phyloP scores from a whole-genome alignment of 306 rosid genomes.

The Gleditsia sinensis region DNA sequence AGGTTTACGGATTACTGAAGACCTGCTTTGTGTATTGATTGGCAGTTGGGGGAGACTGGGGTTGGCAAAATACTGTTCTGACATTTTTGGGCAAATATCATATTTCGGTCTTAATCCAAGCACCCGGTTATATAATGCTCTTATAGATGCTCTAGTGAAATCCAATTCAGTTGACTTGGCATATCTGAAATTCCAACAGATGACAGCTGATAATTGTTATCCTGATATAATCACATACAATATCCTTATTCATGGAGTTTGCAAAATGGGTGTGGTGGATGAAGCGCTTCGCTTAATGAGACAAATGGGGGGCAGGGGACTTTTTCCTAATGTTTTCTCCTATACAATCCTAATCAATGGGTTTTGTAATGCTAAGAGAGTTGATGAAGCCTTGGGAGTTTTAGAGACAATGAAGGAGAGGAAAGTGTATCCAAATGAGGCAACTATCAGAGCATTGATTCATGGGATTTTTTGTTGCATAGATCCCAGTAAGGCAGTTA shows the following conservation, averaged over 20 bases:
- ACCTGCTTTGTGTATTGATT: constrained; percentile 62
- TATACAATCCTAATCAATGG: constrained; percentile 81
- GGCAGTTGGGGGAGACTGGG: constrained; percentile 93
- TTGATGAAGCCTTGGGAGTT: constrained; percentile 67
- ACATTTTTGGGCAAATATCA: constrained; percentile 69
- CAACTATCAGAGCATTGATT: constrained; percentile 74
- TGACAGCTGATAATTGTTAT: constrained; percentile 62
- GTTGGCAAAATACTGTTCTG: constrained; percentile 67
- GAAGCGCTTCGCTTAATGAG: constrained; percentile 79
- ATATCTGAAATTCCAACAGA: constrained; percentile 79
- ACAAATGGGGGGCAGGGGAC: constrained; percentile 75
- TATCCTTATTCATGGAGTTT: constrained; percentile 80
- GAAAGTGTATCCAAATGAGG: constrained; percentile 65
- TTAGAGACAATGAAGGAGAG: constrained; percentile 71
- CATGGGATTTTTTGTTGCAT: constrained; percentile 75
- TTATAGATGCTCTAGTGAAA: constrained; percentile 81
- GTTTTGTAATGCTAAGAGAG: constrained; percentile 73
- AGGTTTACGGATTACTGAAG: constrained; percentile 57
- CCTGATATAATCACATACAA: constrained; percentile 88
- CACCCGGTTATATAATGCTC: constrained; percentile 82
- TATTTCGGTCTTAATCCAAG: constrained; percentile 63
- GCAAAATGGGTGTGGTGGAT: constrained; percentile 73
- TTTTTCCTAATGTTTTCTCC: constrained; percentile 72
- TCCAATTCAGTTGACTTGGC: constrained; percentile 86
- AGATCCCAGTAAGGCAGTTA: constrained; percentile 62